Conservation (phyloP, 2,329 filamentous ascomycete species). For the Ceratocystis cubensis region DNA sequence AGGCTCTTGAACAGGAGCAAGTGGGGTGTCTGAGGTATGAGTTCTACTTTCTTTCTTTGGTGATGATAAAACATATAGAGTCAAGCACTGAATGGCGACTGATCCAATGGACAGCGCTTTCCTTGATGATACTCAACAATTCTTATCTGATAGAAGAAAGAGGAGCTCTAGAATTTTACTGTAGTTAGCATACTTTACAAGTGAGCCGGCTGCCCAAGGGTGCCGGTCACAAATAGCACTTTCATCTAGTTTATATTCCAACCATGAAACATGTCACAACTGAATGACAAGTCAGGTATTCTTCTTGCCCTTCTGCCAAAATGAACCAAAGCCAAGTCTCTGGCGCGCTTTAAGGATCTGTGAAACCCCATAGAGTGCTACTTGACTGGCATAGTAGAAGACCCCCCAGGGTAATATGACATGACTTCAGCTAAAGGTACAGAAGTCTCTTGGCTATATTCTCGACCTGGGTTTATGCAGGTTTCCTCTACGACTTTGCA, state of each 20-base stretch:
- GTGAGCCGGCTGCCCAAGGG: not conserved
- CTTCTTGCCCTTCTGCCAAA: no score
- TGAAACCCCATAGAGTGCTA: no score
- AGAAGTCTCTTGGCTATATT: no score
- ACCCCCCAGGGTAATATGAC: no score
- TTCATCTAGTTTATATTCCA: not conserved
- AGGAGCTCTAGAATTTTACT: slow-evolving; percentile 4
- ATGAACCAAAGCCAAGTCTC: no score
- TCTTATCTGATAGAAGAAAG: slow-evolving; percentile 20
- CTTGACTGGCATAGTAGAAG: no score
- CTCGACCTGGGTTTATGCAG: no score
- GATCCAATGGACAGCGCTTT: slow-evolving; percentile 20
- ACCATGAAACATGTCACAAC: not conserved
- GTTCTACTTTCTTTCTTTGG: slow-evolving; percentile 35
- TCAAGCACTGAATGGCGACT: slow-evolving; percentile 77
- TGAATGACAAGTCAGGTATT: not conserved
- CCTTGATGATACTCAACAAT: slow-evolving; percentile 21
- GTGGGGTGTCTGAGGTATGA: not conserved
- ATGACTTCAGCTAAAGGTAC: no score
- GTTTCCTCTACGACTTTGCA: no score
- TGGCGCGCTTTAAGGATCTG: no score
- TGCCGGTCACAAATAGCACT: not conserved
- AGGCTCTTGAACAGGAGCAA: no score
- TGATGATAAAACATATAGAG: slow-evolving; percentile 96
- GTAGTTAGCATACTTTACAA: not conserved